Percentiles rank a stretch among this genome's conserved stretches.
Conservation (phyloP, 2,329 filamentous ascomycete genomes). For the Colletotrichum siamense region DNA sequence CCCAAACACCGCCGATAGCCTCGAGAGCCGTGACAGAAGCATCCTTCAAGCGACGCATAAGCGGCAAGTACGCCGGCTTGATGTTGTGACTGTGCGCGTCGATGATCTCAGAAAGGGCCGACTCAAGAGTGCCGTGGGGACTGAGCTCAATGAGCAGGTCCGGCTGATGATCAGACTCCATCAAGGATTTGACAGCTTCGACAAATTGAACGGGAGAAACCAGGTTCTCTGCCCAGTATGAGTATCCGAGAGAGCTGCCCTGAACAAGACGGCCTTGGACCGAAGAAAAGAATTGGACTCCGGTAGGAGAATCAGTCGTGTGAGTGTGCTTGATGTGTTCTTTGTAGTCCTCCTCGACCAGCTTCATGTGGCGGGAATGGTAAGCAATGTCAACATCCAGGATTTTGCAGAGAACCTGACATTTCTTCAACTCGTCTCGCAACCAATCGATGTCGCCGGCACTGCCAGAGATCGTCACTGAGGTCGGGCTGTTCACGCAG, state of each 20-base stretch:
- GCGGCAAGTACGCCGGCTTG: slow-evolving; percentile 28
- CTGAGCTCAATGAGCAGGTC: slow-evolving; percentile 47
- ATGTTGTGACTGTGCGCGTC: slow-evolving; percentile 9
- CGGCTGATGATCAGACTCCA: slow-evolving; percentile 32
- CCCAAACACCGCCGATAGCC: slow-evolving; percentile 42
- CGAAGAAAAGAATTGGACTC: slow-evolving; percentile 44
- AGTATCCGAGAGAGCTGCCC: not conserved
- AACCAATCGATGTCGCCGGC: slow-evolving; percentile 34
- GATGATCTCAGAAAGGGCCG: slow-evolving; percentile 42
- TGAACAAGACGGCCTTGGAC: slow-evolving; percentile 34
- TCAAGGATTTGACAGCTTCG: slow-evolving; percentile 41
- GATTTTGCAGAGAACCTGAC: slow-evolving; percentile 37
- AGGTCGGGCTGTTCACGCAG: slow-evolving; percentile 50
- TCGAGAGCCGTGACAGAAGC: slow-evolving; percentile 32
- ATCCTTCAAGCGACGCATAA: slow-evolving; percentile 30
- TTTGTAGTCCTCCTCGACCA: slow-evolving; percentile 41
- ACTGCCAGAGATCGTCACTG: slow-evolving; percentile 49
- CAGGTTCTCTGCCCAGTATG: slow-evolving; percentile 55
- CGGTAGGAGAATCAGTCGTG: not conserved
- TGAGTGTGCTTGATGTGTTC: slow-evolving; percentile 28
- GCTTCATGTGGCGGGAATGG: slow-evolving; percentile 50
- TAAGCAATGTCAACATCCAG: slow-evolving; percentile 47
- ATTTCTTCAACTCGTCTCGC: slow-evolving; percentile 33
- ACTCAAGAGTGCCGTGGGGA: slow-evolving; percentile 40
- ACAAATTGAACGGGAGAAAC: slow-evolving; percentile 49